phyloP scores from a whole-genome alignment of 2,329 filamentous ascomycete genomes.

The Ophiostoma sp. region DNA sequence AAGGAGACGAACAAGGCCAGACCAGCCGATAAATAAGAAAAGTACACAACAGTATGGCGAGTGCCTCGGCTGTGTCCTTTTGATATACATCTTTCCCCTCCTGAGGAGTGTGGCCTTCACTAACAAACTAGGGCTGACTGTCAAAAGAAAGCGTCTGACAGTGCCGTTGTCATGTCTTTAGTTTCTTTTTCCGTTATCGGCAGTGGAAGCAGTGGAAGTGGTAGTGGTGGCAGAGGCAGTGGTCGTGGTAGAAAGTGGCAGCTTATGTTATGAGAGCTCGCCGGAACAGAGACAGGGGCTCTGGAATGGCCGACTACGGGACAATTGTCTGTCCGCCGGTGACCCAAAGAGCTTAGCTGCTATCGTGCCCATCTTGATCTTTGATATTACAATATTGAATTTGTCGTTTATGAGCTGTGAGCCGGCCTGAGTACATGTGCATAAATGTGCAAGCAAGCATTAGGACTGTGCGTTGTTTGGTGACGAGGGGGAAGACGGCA shows the following conservation, averaged over 20 bases:
- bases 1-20: no score
- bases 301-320: neutral
- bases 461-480: neutral
- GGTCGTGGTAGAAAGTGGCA: neutral
- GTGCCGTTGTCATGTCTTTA: neutral
- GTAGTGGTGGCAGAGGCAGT: neutral
- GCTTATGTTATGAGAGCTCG: no score
- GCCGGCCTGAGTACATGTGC: neutral
- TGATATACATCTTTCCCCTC: neutral
- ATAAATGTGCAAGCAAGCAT: constrained; percentile 2
- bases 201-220: neutral
- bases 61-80: neutral
- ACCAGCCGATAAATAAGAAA: neutral
- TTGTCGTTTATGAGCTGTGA: neutral
- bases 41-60: neutral
- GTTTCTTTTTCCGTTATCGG: neutral
- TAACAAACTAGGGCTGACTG: neutral
- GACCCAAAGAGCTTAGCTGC: neutral
- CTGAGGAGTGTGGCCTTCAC: neutral
- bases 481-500: neutral
- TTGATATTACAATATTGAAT: neutral
- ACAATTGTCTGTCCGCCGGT: constrained; percentile 17
- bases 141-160: constrained; percentile 2
- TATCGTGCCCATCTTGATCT: neutral
- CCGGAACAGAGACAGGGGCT: neutral